Evolutionary conservation across 192 early-diverging fungal genomes (phyloP).

Genomic region (Dissophora ornata): DNA sequence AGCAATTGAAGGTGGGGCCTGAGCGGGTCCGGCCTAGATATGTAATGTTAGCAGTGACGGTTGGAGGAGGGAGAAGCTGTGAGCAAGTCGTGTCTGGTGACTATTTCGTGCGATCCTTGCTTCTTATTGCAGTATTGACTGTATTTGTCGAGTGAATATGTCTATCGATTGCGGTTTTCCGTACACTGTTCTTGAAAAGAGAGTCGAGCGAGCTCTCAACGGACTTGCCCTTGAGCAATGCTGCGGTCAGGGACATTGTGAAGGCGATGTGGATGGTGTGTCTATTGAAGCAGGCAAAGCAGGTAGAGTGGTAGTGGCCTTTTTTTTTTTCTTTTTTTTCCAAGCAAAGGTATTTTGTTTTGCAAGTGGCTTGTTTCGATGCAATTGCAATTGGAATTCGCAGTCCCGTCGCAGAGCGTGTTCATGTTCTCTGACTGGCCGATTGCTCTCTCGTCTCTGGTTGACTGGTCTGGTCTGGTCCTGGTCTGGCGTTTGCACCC

Average conservation of each 20-base stretch:
- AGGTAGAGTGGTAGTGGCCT: too few species aligned
- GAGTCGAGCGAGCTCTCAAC: conserved; percentile 66
- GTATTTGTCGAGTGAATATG: too few species aligned
- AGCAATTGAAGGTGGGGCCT: conserved; percentile 26
- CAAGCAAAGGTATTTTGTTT: background rate
- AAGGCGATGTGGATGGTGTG: conserved; percentile 5
- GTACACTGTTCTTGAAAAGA: conserved; percentile 72
- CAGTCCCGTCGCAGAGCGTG: background rate
- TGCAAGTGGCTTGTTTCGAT: conserved; percentile 14
- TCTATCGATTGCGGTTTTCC: too few species aligned
- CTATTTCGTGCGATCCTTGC: too few species aligned
- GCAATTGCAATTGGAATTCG: too few species aligned
- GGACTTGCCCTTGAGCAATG: conserved; percentile 42
- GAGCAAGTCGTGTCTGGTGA: too few species aligned
- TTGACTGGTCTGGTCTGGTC: too few species aligned
- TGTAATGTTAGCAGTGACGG: background rate
- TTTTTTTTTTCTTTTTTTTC: too few species aligned
- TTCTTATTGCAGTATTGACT: too few species aligned
- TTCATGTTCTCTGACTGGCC: too few species aligned
- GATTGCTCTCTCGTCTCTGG: too few species aligned
- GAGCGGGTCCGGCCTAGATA: conserved; percentile 54
- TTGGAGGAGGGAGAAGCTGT: background rate
- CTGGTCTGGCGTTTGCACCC: too few species aligned
- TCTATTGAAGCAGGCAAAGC: background rate
- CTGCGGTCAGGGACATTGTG: conserved; percentile 44